phyloP scores from a whole-genome alignment of 306 rosid species.

The Citrullus mucosospermus region DNA sequence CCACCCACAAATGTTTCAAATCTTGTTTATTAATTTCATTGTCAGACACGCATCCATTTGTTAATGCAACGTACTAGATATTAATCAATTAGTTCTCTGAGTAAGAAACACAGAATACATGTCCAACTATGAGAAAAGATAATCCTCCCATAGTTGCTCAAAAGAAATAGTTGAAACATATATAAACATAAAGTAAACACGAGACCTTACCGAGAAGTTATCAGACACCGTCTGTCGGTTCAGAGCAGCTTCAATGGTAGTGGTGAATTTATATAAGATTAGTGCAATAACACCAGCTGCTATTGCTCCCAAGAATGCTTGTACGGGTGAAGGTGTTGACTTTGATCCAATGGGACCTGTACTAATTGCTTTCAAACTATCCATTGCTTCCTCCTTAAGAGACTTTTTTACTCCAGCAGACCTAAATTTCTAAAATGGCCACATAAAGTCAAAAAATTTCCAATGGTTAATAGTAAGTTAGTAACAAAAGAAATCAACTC shows the following conservation, averaged over 20 bases:
- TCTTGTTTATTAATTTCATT: not conserved
- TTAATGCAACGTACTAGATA: not conserved
- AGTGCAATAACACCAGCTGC: conserved; percentile 73
- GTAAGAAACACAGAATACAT: not conserved
- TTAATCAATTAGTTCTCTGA: not conserved
- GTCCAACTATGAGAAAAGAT: not conserved
- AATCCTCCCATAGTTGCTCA: not conserved
- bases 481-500: no score
- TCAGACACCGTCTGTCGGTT: conserved; percentile 70
- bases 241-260: conserved; percentile 71
- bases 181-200: not conserved
- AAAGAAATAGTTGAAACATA: not conserved
- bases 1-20: not conserved
- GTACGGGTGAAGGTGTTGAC: conserved; percentile 62
- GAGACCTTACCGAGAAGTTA: conserved; percentile 50
- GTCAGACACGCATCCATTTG: not conserved
- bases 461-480: not conserved
- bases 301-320: conserved; percentile 71
- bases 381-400: conserved; percentile 68
- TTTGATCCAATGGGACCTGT: conserved; percentile 42
- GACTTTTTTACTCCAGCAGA: conserved; percentile 67
- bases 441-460: not conserved
- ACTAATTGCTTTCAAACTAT: conserved; percentile 55
- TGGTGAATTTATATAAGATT: conserved; percentile 71
- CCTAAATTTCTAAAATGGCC: conserved; percentile 61